Evolutionary conservation across 371 early-diverging fungal genomes (phyloP).

Genomic region (Dinochytrium kinnereticum): DNA sequence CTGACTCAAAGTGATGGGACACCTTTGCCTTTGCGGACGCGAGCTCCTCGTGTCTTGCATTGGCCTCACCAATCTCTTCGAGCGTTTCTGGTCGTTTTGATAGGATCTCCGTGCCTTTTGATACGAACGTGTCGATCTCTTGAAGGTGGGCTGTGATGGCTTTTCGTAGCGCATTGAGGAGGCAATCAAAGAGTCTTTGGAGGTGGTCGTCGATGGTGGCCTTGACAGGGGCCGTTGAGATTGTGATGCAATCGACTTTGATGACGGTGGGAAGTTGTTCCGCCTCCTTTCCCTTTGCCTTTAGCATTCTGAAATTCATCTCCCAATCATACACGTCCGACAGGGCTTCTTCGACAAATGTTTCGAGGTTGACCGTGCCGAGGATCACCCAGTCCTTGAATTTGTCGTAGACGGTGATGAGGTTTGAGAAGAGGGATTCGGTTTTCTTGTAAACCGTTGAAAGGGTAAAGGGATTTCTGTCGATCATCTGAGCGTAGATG

Average conservation of each 20-base stretch:
- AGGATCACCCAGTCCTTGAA: conserved; percentile 59
- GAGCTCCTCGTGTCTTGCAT: conserved; percentile 50
- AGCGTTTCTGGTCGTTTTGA: conserved; percentile 50
- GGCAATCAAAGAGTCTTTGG: conserved; percentile 58
- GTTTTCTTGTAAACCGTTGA: conserved; percentile 54
- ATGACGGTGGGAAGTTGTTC: conserved; percentile 52
- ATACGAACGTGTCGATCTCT: conserved; percentile 52
- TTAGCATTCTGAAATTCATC: conserved; percentile 56
- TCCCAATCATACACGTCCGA: conserved; percentile 56
- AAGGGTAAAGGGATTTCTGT: conserved; percentile 44
- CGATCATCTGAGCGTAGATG: conserved; percentile 51
- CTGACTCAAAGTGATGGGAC: conserved; percentile 46
- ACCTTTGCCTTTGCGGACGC: conserved; percentile 38
- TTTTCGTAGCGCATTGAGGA: conserved; percentile 45
- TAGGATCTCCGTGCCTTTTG: conserved; percentile 50
- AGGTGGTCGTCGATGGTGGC: conserved; percentile 59
- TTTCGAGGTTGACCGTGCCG: conserved; percentile 51
- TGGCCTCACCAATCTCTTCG: conserved; percentile 57
- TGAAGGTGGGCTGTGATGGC: conserved; percentile 38
- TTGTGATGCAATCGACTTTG: conserved; percentile 53
- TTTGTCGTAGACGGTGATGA: conserved; percentile 43
- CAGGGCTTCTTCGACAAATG: conserved; percentile 49
- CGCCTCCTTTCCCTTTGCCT: conserved; percentile 58
- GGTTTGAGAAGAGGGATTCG: conserved; percentile 49
- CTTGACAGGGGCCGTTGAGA: conserved; percentile 56